Evolutionary conservation across 768 basidiomycete genomes (phyloP), one percentile per base, ranked within the genome.

Genomic region (Boletus subcaerulescens): DNA sequence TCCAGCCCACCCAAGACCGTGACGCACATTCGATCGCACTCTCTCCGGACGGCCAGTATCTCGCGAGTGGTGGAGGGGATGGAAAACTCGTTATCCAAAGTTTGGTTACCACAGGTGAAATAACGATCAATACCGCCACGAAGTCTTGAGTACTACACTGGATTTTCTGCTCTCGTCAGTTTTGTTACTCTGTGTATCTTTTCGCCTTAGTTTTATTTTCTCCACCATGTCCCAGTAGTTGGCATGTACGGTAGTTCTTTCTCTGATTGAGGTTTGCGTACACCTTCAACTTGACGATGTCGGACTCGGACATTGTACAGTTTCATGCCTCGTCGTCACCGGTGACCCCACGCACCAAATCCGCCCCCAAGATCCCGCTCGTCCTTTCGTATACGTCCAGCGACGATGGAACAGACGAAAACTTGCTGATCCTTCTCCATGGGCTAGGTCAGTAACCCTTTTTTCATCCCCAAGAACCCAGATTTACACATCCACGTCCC

Each of bases 371-470:
- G 17, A 76, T 87, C 42, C 73, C 80, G 2, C 77, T 81, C 17
- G 79, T 80, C 18, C 90, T 87, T 69, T 74, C 73, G 3, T 96
- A 94, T 68, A 57, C 73, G 6, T 76, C 91, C 14, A 92, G 91
- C 56, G 79, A 85, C 55, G 91, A 94, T 67, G 91, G 91, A 42
- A 87, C 83, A 10, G 91, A 95, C 61, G 87, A 91, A 68, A 95
- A 95, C 68, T 71, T 95, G 17, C 71, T 96, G 22, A 78, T 96
- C 55, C 77, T 96, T 32, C 74, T 96, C 9, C 93, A 96, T 58
- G 93, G 93, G 0, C 80, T 95, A 24, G 93, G 93, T 91, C 58
- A 52, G 80, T 59, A 26, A 38, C 24, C 17, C 9, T 18, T 18
- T 29, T 18, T 18, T 22, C 32, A 4, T 42, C 15, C 38, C 11